Evolutionary conservation across 2,329 filamentous ascomycete genomes (phyloP), one percentile per base, ranked within the genome.

Genomic region (Aspergillus caelatus): DNA sequence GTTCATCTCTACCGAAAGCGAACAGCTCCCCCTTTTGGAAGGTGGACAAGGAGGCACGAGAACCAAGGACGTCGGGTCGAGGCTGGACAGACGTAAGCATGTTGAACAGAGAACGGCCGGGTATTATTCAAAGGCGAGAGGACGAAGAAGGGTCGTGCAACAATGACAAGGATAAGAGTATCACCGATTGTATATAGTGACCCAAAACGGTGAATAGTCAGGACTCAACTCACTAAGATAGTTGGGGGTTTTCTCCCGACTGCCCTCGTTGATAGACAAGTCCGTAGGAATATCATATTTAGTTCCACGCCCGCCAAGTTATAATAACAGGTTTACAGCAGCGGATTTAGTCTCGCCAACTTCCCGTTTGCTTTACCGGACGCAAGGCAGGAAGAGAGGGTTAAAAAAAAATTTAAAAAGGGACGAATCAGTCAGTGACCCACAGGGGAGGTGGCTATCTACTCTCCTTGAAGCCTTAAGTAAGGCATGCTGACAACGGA

Each of bases 51-150:
- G 68, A 70, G 55, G 70, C 60, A 11, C 66, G 69, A 16, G 63
- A 58, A 19, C 58, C 64, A 32, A 68, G 28, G 36, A 70, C 58
- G 39, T 61, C 62, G 34, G 70, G 26, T 61, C 63, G 62, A 46
- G 68, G 58, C 70, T 74, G 69, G 57, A 70, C 60, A 21, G 70
- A 66, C 30, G 68, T 71, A 58, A 74, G 71, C 65, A 74, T 71
- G n/a, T 34, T 65, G 65, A 53, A 58, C 41, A 65, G n/a, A 34
- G 59, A 50, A 5, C 46, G 57, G 28, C 41, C 54, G 43, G 36
- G n/a, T 43, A 60, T 57, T 34, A 19, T 53, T 26, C 32, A 30
- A 16, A 53, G 48, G 48, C 32, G 23, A 19, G 26, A 41, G 54
- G 26, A 12, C 12, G 30, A 56, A 53, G 54, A 57, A 30, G 45